Conservation (phyloP, 176 grass and related monocot species). For the Hyparrhenia diplandra region DNA sequence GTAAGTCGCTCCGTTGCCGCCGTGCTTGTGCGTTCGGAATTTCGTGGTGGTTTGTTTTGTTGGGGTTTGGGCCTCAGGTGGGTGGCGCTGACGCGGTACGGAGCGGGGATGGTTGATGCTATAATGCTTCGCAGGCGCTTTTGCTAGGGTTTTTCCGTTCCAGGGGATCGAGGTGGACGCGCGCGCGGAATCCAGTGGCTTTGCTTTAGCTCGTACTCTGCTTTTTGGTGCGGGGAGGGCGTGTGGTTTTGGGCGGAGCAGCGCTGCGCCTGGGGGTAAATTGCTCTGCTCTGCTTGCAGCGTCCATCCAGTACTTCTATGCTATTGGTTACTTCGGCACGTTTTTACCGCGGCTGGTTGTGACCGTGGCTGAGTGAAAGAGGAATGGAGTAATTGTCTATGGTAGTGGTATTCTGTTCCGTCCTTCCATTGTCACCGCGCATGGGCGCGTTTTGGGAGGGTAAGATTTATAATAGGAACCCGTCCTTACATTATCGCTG, state of each 20-base stretch:
- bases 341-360: background rate
- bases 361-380: background rate
- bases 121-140: background rate
- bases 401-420: background rate
- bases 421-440: too few species aligned
- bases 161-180: background rate
- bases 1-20: slow-evolving; percentile 12
- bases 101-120: background rate
- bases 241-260: background rate
- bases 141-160: background rate
- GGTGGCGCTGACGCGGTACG: background rate
- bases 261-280: background rate
- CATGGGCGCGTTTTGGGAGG: too few species aligned
- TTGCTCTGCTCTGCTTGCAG: too few species aligned
- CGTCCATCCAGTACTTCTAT: background rate
- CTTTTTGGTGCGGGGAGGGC: background rate
- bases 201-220: background rate
- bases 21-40: background rate
- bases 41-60: background rate
- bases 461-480: too few species aligned
- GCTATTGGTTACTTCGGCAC: background rate
- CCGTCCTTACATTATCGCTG: background rate
- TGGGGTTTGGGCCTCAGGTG: background rate
- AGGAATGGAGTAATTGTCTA: background rate
- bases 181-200: background rate